Evolutionary conservation across 1,284 basidiomycete genomes (phyloP), one percentile per base, ranked within the genome.

Genomic region (Ceratobasidium theobromae): DNA sequence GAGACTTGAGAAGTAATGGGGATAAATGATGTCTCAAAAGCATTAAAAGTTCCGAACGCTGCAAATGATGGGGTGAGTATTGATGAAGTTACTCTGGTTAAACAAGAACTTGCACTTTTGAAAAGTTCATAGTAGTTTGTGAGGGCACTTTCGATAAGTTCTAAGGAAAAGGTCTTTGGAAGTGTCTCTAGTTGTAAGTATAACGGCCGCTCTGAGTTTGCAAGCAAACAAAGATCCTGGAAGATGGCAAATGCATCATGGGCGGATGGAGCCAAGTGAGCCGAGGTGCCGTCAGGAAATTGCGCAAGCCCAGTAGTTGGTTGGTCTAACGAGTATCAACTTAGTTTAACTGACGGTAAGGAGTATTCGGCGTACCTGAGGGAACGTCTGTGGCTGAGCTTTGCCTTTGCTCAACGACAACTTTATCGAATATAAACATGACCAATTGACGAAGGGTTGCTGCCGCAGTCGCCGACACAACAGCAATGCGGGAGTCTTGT

Each of bases 371-470:
- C 30, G 49, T 64, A 69, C 70, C 65, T 55, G 33, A 16, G 38
- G 66, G 53, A 12, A 54, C 55, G 30, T 67, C 67, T 45, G 27
- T 14, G 18, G 41, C 6, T 14, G 51, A 46, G 14, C 46, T 58
- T 52, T 48, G 65, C 62, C 30, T 72, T 2, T 67, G 69, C 67
- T 94, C 91, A 74, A 95, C 92, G 1, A 88, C 85, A 73, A 98
- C 90, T 73, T 97, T 95, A 78, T 99, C 96, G 54, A 98, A 93
- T 12, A 98, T 88, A 71, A 97, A 92, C 95, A 99, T 98, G 64
- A 99, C 93, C 0, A 97, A 83, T 75, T 98, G 96, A 1, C 96
- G 88, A 5, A 99, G 83, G 0, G 95, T 98, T 0, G 97, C 96
- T 0, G 95, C 95, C 0, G 96, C 97, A 0, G 96, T 99, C 0